A percentile compares a stretch with the other conserved stretches of the same genome.
Evolutionary conservation across 2,329 filamentous ascomycete species (phyloP).

Genomic region (Fusarium sp.): DNA sequence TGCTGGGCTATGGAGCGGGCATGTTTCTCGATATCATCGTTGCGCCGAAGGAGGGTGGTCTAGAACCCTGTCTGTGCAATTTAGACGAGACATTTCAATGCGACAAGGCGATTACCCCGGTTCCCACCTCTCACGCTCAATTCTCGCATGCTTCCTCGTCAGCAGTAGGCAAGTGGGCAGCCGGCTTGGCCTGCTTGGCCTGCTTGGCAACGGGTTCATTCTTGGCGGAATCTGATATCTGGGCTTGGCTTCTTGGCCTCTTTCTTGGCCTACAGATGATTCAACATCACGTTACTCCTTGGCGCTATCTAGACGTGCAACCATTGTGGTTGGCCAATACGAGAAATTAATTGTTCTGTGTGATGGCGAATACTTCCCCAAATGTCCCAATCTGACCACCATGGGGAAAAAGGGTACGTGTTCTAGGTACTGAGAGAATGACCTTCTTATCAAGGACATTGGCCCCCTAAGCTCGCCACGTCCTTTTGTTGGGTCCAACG

Average conservation of each 20-base stretch:
- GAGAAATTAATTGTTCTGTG: no score
- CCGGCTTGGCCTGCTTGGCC: no score
- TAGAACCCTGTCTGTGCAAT: constrained; percentile 16
- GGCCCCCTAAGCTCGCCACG: constrained; percentile 1
- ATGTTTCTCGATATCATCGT: constrained; percentile 25
- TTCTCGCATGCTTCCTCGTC: constrained; percentile 8
- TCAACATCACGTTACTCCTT: not conserved
- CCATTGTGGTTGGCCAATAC: not conserved
- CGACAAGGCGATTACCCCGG: not conserved
- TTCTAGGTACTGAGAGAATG: not conserved
- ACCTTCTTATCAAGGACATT: constrained; percentile 35
- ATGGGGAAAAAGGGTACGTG: not conserved
- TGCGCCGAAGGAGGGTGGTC: constrained; percentile 28
- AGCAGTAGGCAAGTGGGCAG: not conserved
- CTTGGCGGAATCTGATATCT: not conserved
- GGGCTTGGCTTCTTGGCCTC: not conserved
- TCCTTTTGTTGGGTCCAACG: constrained; percentile 27
- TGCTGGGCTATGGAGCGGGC: constrained; percentile 4
- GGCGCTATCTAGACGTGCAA: not conserved
- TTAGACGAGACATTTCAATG: constrained; percentile 12
- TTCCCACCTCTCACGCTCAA: not conserved
- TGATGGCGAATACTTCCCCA: not conserved
- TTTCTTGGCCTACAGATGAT: not conserved
- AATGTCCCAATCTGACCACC: constrained; percentile 27
- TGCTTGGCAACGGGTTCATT: not conserved